Percentiles rank a stretch among this genome's conserved stretches.
phyloP scores from a whole-genome alignment of 2,329 filamentous ascomycete genomes.

The Cytospora piceicola region DNA sequence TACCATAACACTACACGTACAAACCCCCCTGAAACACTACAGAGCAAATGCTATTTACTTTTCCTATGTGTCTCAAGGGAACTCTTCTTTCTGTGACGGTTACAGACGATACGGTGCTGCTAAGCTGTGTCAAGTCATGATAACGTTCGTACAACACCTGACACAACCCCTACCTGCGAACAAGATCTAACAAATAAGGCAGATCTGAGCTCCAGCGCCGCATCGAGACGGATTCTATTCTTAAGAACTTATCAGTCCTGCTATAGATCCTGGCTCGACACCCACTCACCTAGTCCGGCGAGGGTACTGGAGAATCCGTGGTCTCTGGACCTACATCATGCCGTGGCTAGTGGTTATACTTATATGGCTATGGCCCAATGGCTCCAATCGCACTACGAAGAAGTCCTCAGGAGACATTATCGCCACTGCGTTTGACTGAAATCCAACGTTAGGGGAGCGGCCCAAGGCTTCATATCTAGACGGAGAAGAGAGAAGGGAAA shows the following conservation, averaged over 20 bases:
- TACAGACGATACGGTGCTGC: constrained; percentile 40
- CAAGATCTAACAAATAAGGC: too few species aligned
- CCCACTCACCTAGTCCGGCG: too few species aligned
- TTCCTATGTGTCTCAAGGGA: too few species aligned
- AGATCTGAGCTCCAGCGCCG: constrained; percentile 37
- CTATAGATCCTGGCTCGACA: constrained; percentile 33
- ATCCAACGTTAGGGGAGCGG: too few species aligned
- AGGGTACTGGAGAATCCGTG: constrained; percentile 31
- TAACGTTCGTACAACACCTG: constrained; percentile 32
- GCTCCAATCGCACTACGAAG: neutral
- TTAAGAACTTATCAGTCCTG: constrained; percentile 19
- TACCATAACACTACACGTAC: too few species aligned
- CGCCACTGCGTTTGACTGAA: neutral
- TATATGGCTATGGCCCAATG: neutral
- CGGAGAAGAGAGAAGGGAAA: neutral
- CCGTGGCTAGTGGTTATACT: neutral
- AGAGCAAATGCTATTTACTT: too few species aligned
- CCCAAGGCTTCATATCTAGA: too few species aligned
- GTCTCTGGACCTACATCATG: constrained; percentile 28
- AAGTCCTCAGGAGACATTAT: neutral
- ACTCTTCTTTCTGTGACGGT: constrained; percentile 31
- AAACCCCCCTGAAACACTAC: too few species aligned
- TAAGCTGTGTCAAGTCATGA: constrained; percentile 41
- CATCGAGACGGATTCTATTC: constrained; percentile 35
- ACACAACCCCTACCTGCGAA: constrained; percentile 15